phyloP scores from a whole-genome alignment of 306 rosid species.

The Vigna radiata region DNA sequence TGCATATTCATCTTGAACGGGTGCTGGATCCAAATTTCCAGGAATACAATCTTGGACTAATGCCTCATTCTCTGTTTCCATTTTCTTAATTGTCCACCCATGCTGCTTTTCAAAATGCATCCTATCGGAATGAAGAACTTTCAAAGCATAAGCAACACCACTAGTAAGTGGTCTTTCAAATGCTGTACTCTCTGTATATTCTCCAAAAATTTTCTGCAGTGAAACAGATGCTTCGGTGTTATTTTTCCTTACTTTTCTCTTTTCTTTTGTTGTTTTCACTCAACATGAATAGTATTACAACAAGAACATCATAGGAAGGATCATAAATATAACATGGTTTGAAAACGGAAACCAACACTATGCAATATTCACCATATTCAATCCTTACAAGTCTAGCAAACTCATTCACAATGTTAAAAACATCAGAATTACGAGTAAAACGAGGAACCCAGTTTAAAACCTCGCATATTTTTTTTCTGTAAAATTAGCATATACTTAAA shows the following conservation, averaged over 20 bases:
- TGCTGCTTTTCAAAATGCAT: conserved; percentile 77
- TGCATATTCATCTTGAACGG: conserved; percentile 95
- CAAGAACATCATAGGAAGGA: conserved; percentile 9
- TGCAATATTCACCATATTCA: conserved; percentile 1
- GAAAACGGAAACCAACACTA: conserved; percentile 4
- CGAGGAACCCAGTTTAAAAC: background rate
- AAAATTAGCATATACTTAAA: background rate
- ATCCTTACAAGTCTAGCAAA: background rate
- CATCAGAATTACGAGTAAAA: conserved; percentile 7
- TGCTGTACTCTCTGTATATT: conserved; percentile 88
- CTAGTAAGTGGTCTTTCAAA: conserved; percentile 97
- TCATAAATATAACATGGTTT: background rate
- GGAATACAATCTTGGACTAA: conserved; percentile 93
- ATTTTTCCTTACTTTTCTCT: conserved; percentile 22
- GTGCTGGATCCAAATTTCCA: conserved; percentile 89
- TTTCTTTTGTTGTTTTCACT: background rate
- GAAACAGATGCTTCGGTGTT: conserved; percentile 39
- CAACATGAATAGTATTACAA: conserved; percentile 10
- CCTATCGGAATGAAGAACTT: conserved; percentile 86
- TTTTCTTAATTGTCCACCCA: conserved; percentile 93
- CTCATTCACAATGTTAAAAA: background rate
- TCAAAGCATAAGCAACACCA: conserved; percentile 95
- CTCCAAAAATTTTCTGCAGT: conserved; percentile 83
- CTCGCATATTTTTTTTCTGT: background rate
- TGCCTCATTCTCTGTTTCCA: conserved; percentile 90